A percentile compares a stretch with the other conserved stretches of the same genome.
Conservation (phyloP, 805 yeast genomes). For the Novakomyces olei region DNA sequence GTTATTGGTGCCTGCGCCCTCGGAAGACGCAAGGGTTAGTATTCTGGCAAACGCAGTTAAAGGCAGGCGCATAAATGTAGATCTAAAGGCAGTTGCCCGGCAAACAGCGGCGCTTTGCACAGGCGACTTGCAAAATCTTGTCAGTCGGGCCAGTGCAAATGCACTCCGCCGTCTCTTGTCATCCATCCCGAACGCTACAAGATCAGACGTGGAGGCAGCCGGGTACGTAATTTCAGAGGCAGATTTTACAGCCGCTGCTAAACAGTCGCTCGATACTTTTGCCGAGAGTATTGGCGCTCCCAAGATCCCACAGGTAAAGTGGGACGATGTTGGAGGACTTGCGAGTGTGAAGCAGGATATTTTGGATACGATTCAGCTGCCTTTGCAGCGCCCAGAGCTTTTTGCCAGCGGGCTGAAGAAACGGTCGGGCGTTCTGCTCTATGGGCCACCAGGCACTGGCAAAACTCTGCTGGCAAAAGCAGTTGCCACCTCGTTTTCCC, state of each 20-base stretch:
- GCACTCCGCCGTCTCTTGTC: constrained; percentile 38
- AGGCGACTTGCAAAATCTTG: constrained; percentile 50
- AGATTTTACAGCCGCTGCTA: constrained; percentile 50
- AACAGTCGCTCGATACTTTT: constrained; percentile 64
- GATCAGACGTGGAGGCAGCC: constrained; percentile 9
- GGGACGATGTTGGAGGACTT: constrained; percentile 96
- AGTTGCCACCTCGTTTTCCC: constrained; percentile 82
- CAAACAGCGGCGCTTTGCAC: constrained; percentile 91
- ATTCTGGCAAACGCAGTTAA: constrained; percentile 32
- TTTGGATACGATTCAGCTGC: constrained; percentile 88
- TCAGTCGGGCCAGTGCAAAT: constrained; percentile 36
- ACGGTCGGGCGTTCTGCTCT: constrained; percentile 79
- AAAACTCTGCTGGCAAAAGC: constrained; percentile 91
- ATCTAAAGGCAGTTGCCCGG: constrained; percentile 35
- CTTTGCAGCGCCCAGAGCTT: constrained; percentile 75
- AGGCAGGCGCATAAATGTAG: constrained; percentile 25
- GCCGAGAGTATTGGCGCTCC: constrained; percentile 96
- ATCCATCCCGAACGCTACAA: constrained; percentile 17
- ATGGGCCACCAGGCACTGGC: constrained; percentile 99
- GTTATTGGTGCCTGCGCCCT: constrained; percentile 52
- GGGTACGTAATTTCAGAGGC: constrained; percentile 25
- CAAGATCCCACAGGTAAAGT: constrained; percentile 73
- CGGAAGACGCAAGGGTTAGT: constrained; percentile 44
- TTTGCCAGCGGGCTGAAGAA: constrained; percentile 78
- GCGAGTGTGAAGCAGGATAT: constrained; percentile 80